Conservation (phyloP, 2,329 filamentous ascomycete genomes). For the Verticillium klebahnii region DNA sequence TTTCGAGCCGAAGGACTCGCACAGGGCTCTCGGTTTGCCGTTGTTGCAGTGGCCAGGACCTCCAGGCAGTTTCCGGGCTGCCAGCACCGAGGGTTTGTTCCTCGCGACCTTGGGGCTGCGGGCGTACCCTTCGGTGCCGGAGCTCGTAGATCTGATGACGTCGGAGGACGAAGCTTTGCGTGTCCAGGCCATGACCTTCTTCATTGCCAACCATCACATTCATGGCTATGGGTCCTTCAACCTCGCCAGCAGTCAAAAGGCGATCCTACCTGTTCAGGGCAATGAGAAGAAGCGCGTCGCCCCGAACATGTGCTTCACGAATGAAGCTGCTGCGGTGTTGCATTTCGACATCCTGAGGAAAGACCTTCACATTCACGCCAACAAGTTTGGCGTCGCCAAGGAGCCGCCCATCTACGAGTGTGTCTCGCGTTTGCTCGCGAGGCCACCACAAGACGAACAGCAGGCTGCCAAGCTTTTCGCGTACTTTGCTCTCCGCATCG, state of each 20-base stretch:
- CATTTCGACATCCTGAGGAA: conserved; percentile 73
- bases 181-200: conserved; percentile 72
- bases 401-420: conserved; percentile 78
- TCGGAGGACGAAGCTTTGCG: conserved; percentile 55
- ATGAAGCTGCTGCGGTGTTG: conserved; percentile 69
- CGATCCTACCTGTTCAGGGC: conserved; percentile 71
- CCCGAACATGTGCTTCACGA: conserved; percentile 77
- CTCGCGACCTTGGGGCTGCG: conserved; percentile 69
- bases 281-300: conserved; percentile 60
- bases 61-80: conserved; percentile 56
- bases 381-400: conserved; percentile 68
- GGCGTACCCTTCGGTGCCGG: conserved; percentile 63
- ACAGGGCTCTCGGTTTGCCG: conserved; percentile 67
- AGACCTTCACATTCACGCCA: conserved; percentile 75
- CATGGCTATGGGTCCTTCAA: conserved; percentile 70
- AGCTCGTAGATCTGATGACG: conserved; percentile 75
- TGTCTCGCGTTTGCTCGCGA: conserved; percentile 65
- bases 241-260: conserved; percentile 46
- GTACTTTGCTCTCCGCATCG: conserved; percentile 76
- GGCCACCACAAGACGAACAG: conserved; percentile 62
- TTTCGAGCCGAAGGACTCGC: conserved; percentile 69
- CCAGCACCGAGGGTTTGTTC: conserved; percentile 70
- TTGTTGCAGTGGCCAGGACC: conserved; percentile 77
- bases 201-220: conserved; percentile 71
- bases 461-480: conserved; percentile 71